Base-by-base conservation (phyloP, 805 yeast genomes). In the Nakazawaea sp. region DNA sequence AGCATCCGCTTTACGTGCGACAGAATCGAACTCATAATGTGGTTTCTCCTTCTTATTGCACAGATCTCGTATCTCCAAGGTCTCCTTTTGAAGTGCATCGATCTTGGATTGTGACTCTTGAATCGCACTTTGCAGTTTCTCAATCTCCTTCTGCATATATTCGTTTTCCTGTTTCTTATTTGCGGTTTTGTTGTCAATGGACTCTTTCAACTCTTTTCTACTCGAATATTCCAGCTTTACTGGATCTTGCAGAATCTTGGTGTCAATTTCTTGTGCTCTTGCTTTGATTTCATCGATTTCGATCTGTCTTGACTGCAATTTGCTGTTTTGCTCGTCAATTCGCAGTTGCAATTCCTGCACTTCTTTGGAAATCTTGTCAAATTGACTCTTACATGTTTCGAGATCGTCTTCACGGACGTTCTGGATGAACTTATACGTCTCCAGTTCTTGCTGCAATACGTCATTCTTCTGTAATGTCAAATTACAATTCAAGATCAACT, bases 81-180 rank as follows among this genome's bases (percentile, higher is more conserved):
- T 30, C 3, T 30, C 35, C 24, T 6, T 8, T 20, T 30, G n/a
- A 15, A 31, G 21, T 4, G 16, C 9, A 15, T 26, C 42, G 15
- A 34, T 30, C 32, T 23, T 18, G n/a, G 31, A 12, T n/a, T 37
- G 50, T 1, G 78, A 67, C 13, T 73, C 81, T 10, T 45, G 44
- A 0, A 70, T 64, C 0, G 87, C 69, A 7, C 55, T 57, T 9
- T 53, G 46, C 0, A 87, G 81, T 35, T 76, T 70, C 15, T 56
- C 57, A 21, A 75, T 68, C 51, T 84, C 90, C 21, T 62, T 64
- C 7, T 55, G 49, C 75, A 79, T 81, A 55, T 83, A 88, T 34
- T 63, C 72, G 32, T 66, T 70, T 48, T 87, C 95, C 25, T 39
- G 42, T 30, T 15, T 30, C 24, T 73, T 75, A 2, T 55, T 53